These are phyloP conservation scores for Lactifluus subvellereus DNA, from an alignment of 768 basidiomycete species.

Conservation along the genomic window DNA sequence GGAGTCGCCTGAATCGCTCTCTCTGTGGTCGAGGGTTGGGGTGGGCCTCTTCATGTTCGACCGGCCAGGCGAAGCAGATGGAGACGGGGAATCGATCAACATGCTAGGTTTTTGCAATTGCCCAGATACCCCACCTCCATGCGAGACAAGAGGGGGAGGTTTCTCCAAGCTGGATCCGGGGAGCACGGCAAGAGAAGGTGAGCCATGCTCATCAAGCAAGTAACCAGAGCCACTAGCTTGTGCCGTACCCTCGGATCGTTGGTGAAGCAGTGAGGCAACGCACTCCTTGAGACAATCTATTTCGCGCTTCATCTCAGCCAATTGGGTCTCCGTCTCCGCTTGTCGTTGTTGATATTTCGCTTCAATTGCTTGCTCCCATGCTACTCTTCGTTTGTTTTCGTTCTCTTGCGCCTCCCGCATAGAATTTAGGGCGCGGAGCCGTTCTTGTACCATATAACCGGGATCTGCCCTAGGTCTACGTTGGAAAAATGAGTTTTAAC, in stretches of 20 bases:
- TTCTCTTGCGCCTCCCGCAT: conserved; percentile 55
- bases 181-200: background rate
- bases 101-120: background rate
- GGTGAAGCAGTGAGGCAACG: conserved; percentile 26
- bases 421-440: conserved; percentile 51
- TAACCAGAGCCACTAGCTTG: conserved; percentile 3
- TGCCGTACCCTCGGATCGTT: background rate
- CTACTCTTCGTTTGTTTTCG: conserved; percentile 51
- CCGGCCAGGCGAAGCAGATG: conserved; percentile 29
- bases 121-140: background rate
- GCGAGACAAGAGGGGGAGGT: background rate
- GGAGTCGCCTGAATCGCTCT: conserved; percentile 24
- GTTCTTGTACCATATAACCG: conserved; percentile 49
- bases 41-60: conserved; percentile 30
- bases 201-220: background rate
- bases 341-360: conserved; percentile 48
- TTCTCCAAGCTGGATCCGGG: background rate
- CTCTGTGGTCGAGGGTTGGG: background rate
- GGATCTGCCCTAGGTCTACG: conserved; percentile 22
- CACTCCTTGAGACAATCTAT: conserved; percentile 42
- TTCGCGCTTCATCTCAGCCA: conserved; percentile 51
- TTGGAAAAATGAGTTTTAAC: background rate
- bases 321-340: conserved; percentile 52
- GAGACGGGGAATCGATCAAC: conserved; percentile 32
- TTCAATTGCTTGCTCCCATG: conserved; percentile 71